These are phyloP conservation scores for Rhodamnia rubescens DNA, from an alignment of 345 rosid genomes.

Conservation along the genomic window DNA sequence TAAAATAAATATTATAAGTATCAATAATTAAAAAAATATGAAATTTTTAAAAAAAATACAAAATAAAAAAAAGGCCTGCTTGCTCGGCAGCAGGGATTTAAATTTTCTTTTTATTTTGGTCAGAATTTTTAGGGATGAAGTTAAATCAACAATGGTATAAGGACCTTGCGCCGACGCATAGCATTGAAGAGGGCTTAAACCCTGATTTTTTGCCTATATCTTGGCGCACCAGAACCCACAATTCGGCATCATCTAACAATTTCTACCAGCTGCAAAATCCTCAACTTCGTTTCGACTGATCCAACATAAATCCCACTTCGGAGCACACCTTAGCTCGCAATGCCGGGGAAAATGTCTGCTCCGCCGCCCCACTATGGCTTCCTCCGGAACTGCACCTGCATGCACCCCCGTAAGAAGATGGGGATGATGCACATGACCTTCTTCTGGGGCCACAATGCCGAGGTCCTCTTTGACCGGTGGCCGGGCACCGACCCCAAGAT, in stretches of 20 bases:
- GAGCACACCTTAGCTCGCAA: background rate
- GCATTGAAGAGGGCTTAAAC: background rate
- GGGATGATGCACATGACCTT: slow-evolving; percentile 11
- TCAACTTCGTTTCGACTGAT: background rate
- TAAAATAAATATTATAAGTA: no score
- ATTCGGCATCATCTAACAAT: background rate
- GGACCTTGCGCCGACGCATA: background rate
- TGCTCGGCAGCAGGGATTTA: no score
- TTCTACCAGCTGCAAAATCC: background rate
- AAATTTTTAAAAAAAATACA: no score
- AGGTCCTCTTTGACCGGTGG: slow-evolving; percentile 20
- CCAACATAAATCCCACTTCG: background rate
- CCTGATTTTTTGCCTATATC: background rate
- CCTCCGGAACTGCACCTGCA: background rate
- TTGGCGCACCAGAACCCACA: background rate
- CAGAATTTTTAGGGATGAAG: background rate
- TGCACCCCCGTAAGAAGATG: background rate
- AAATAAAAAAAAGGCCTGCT: no score
- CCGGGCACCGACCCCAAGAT: slow-evolving; percentile 3
- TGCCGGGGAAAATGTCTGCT: background rate
- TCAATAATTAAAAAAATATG: no score
- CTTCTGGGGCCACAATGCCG: slow-evolving; percentile 15
- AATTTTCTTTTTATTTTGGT: no score
- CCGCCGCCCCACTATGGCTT: background rate
- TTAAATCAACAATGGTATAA: background rate